These are phyloP conservation scores for Ganoderma sp. DNA, from an alignment of 1,284 basidiomycete genomes.

Conservation along the genomic window DNA sequence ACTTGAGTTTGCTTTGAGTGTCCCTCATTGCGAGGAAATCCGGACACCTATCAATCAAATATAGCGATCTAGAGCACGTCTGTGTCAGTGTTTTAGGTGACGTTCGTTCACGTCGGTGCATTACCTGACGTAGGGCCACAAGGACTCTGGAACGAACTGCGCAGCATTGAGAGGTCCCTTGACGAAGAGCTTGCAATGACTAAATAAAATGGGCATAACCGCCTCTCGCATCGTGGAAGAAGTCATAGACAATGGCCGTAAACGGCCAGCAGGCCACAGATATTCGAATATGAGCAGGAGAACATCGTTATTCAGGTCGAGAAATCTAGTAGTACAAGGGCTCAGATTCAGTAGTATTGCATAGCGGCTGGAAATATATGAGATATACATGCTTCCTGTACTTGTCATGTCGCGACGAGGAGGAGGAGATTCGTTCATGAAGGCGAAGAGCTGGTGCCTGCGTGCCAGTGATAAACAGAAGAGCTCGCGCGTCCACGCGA, in stretches of 20 bases:
- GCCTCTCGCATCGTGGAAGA: background rate
- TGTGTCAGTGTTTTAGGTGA: background rate
- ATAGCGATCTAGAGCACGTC: background rate
- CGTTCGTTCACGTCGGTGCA: background rate
- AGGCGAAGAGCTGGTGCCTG: too few species aligned
- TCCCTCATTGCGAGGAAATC: background rate
- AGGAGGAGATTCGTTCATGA: too few species aligned
- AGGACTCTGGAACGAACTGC: background rate
- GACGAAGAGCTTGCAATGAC: background rate
- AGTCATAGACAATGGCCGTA: background rate
- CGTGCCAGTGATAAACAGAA: too few species aligned
- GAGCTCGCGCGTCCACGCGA: too few species aligned
- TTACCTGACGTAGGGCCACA: background rate
- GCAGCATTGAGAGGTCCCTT: background rate
- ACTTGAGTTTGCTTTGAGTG: background rate
- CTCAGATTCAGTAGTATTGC: background rate
- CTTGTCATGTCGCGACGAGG: background rate
- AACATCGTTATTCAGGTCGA: background rate
- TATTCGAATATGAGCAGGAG: background rate
- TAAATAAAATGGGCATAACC: background rate
- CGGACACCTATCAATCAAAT: background rate
- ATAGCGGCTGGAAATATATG: background rate
- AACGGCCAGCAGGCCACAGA: background rate
- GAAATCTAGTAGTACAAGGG: background rate
- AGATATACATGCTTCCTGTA: background rate